Percentiles rank a stretch among this genome's conserved stretches.
phyloP scores from a whole-genome alignment of 805 yeast genomes.

The Candida qinlingensis region DNA sequence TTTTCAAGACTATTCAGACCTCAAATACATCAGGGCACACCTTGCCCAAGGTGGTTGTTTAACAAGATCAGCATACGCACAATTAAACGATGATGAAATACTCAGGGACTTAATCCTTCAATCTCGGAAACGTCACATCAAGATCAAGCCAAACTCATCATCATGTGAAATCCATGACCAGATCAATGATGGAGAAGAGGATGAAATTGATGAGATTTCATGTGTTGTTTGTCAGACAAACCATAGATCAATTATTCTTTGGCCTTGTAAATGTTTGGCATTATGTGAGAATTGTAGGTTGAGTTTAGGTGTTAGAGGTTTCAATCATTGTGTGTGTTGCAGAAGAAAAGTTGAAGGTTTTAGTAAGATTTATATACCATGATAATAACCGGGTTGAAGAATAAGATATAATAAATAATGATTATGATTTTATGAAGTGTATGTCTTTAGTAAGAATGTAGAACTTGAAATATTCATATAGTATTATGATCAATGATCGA shows the following conservation, averaged over 20 bases:
- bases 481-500: too few species aligned
- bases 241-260: slow-evolving; percentile 69
- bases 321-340: slow-evolving; percentile 81
- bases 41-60: slow-evolving; percentile 21
- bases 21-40: slow-evolving; percentile 17
- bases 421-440: slow-evolving; percentile 16
- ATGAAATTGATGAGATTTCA: slow-evolving; percentile 51
- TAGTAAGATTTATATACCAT: slow-evolving; percentile 32
- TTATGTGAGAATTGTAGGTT: slow-evolving; percentile 81
- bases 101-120: slow-evolving; percentile 25
- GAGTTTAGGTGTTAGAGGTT: slow-evolving; percentile 64
- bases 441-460: too few species aligned
- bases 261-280: slow-evolving; percentile 93
- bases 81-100: slow-evolving; percentile 25
- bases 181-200: slow-evolving; percentile 33
- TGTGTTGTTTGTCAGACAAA: slow-evolving; percentile 64
- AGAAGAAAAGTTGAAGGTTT: slow-evolving; percentile 62
- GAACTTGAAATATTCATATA: too few species aligned
- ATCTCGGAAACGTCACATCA: slow-evolving; percentile 16
- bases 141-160: slow-evolving; percentile 16
- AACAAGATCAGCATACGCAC: slow-evolving; percentile 31
- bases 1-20: slow-evolving; percentile 14
- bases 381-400: background rate
- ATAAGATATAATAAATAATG: background rate
- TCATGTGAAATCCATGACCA: slow-evolving; percentile 17